Percentiles rank a stretch among this genome's conserved stretches.
Evolutionary conservation across 257 asterid species (phyloP).

Genomic region (Salvia miltiorrhiza): DNA sequence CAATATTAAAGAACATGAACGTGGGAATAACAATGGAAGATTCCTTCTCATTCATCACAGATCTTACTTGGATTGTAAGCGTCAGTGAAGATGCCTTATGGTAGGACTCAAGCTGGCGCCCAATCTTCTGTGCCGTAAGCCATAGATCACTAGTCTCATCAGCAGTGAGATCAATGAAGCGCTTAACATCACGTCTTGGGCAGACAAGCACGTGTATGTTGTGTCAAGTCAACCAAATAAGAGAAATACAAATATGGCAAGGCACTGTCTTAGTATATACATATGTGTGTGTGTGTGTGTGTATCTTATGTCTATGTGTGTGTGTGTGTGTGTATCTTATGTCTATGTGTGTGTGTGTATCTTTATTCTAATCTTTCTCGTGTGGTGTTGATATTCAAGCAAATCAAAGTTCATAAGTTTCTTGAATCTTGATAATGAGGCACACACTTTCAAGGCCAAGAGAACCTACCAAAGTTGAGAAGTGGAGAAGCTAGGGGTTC

Average conservation of each 20-base stretch:
- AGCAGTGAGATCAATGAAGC: constrained; percentile 76
- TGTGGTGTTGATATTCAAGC: constrained; percentile 10
- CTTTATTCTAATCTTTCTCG: neutral
- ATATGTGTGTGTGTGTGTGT: too few relatives aligned
- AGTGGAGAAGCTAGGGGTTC: constrained; percentile 1
- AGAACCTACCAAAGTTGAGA: neutral
- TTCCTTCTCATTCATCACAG: neutral
- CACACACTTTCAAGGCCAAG: neutral
- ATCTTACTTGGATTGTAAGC: constrained; percentile 79
- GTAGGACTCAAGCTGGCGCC: constrained; percentile 69
- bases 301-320: too few relatives aligned
- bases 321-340: too few relatives aligned
- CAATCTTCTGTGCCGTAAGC: constrained; percentile 77
- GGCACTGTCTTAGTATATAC: neutral
- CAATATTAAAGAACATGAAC: neutral
- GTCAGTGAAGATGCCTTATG: constrained; percentile 90
- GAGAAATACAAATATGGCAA: neutral
- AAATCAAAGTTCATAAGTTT: neutral
- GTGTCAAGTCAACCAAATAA: constrained; percentile 59
- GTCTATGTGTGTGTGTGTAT: too few relatives aligned
- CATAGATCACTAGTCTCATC: constrained; percentile 82
- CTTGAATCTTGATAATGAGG: neutral
- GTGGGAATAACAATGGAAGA: neutral
- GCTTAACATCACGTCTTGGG: constrained; percentile 82
- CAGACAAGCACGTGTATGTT: constrained; percentile 81